These are phyloP conservation scores for Phytophthora pini DNA, from an alignment of 352 stramenopile species.

Conservation along the genomic window DNA sequence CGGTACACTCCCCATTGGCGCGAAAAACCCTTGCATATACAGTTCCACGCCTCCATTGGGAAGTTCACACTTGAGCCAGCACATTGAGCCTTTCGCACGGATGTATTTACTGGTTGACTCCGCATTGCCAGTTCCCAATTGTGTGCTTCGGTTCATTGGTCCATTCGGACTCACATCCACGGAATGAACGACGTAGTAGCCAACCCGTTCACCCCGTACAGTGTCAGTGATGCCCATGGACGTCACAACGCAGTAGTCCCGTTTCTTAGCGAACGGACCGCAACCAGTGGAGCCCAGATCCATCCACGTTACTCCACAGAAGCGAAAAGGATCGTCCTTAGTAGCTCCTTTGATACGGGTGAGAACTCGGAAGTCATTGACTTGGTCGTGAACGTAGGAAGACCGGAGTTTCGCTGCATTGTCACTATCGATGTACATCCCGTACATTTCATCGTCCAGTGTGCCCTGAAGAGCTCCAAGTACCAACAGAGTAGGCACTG, in stretches of 20 bases:
- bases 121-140: slow-evolving; percentile 12
- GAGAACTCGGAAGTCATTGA: slow-evolving; percentile 46
- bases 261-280: slow-evolving; percentile 33
- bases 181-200: slow-evolving; percentile 51
- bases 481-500: slow-evolving; percentile 37
- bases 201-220: slow-evolving; percentile 37
- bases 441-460: slow-evolving; percentile 68
- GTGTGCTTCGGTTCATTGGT: slow-evolving; percentile 24
- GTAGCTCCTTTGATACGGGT: slow-evolving; percentile 37
- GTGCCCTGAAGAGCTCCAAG: slow-evolving; percentile 55
- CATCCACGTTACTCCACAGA: slow-evolving; percentile 46
- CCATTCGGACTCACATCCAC: slow-evolving; percentile 36
- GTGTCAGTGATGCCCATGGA: slow-evolving; percentile 41
- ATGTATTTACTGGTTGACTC: slow-evolving; percentile 22
- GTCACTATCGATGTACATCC: slow-evolving; percentile 42
- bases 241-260: slow-evolving; percentile 41
- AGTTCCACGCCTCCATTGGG: slow-evolving; percentile 41
- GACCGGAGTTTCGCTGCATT: slow-evolving; percentile 44
- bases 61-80: slow-evolving; percentile 51
- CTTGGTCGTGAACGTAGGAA: slow-evolving; percentile 49
- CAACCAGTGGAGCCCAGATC: slow-evolving; percentile 35
- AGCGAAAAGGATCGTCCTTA: slow-evolving; percentile 41
- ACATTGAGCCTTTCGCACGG: slow-evolving; percentile 45
- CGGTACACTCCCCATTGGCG: slow-evolving; percentile 38
- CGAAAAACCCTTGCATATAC: slow-evolving; percentile 52